Base-by-base conservation (phyloP, 345 rosid species). In the Salix suchowensis region DNA sequence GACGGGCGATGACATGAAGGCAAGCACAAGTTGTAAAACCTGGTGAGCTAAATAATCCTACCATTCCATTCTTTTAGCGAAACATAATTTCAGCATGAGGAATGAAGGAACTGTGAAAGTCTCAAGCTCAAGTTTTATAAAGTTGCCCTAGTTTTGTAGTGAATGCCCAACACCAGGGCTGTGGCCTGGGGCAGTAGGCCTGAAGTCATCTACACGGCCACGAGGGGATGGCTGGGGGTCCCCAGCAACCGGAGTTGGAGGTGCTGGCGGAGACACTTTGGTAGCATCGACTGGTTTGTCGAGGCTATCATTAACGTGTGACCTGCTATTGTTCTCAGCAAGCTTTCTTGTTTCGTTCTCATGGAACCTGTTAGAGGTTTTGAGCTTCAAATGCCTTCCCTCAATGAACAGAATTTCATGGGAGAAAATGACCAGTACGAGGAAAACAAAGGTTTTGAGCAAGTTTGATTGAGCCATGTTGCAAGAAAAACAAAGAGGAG, bases 111-210 rank as follows among this genome's bases (percentile, higher is more conserved):
- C n/a, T 55, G 13, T n/a, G 0, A 24, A 21, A n/a, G 13, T 55
- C n/a, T 55, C 62, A 55, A 55, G 44, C 26, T 30, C 32, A 34
- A 34, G 37, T 5, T 23, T 23, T 3, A 8, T 8, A n/a, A 74
- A 67, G 26, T n/a, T 70, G 61, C 80, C 84, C 80, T 81, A 86
- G 73, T 81, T 77, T 12, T 83, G 80, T 75, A 84, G 6, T 55
- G 82, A 72, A 77, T 89, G 90, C 2, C 93, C 93, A 55, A 86
- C 86, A 46, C 93, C 88, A 40, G 93, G 91, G 80, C 91, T 89
- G 67, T 88, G 88, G 24, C 93, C 93, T 13, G 93, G 89, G 36
- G 85, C 67, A 48, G 93, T 89, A 18, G 93, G 91, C 75, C 90
- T 89, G 81, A 88, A 89, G 78, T 87, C 89, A 11, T 87, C 87